Conservation (phyloP, 2,329 filamentous ascomycete genomes). For the Cadophora sp. region DNA sequence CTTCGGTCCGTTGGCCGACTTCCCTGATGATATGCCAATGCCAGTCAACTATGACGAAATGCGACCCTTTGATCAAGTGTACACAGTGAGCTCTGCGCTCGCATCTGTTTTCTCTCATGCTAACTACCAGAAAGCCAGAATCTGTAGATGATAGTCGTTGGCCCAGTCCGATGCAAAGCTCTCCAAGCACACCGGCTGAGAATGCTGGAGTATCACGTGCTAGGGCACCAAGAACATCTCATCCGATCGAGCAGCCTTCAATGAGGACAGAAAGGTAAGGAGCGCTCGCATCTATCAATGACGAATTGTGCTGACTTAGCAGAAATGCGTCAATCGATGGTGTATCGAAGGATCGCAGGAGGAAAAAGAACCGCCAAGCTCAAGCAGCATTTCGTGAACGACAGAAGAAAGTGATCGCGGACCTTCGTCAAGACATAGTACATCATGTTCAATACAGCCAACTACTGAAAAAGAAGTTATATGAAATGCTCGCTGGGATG, state of each 20-base stretch:
- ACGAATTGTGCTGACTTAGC: background rate
- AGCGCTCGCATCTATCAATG: background rate
- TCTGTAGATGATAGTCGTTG: background rate
- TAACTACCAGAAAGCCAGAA: background rate
- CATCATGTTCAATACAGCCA: slow-evolving; percentile 14
- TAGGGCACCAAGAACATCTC: slow-evolving; percentile 3
- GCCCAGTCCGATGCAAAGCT: slow-evolving; percentile 4
- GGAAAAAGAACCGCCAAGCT: slow-evolving; percentile 12
- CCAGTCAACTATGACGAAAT: background rate
- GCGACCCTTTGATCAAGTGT: slow-evolving; percentile 6
- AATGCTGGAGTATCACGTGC: background rate
- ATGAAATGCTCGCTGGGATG: background rate
- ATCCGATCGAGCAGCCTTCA: slow-evolving; percentile 5
- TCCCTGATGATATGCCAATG: slow-evolving; percentile 1
- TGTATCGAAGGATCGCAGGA: slow-evolving; percentile 8
- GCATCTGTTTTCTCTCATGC: background rate
- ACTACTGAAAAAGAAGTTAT: slow-evolving; percentile 1
- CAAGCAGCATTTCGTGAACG: slow-evolving; percentile 16
- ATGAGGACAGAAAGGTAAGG: background rate
- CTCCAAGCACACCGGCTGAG: slow-evolving; percentile 4
- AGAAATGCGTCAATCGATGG: background rate
- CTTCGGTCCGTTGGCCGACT: background rate
- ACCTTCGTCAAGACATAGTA: slow-evolving; percentile 5
- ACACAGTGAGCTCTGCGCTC: background rate
- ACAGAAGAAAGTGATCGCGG: slow-evolving; percentile 11